These are phyloP conservation scores for Friedmanniomyces simplex DNA, from an alignment of 495 filamentous ascomycete species.

Conservation along the genomic window DNA sequence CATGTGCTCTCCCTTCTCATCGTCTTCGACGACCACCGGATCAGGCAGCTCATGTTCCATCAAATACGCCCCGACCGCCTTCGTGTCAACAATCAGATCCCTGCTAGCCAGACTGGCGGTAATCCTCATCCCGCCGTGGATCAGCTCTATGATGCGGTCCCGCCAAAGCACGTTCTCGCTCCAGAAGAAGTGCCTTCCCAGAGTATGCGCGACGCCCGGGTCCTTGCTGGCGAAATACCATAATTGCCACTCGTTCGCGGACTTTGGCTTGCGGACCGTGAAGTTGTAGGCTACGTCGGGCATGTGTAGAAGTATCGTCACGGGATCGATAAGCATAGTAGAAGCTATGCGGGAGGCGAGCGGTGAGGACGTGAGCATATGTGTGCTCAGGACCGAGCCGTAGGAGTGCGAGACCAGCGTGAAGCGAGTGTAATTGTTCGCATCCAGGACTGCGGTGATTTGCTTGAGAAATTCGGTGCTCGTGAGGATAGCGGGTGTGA, in stretches of 20 bases:
- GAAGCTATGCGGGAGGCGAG: slow-evolving; percentile 17
- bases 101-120: slow-evolving; percentile 46
- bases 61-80: slow-evolving; percentile 48
- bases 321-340: slow-evolving; percentile 25
- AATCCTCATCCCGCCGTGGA: slow-evolving; percentile 31
- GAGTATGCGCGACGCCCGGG: slow-evolving; percentile 20
- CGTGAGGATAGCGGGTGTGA: slow-evolving; percentile 20
- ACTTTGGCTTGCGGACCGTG: slow-evolving; percentile 17
- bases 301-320: slow-evolving; percentile 24
- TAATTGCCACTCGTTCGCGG: slow-evolving; percentile 25
- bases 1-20: slow-evolving; percentile 23
- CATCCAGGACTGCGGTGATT: slow-evolving; percentile 20
- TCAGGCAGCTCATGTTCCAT: slow-evolving; percentile 20
- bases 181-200: slow-evolving; percentile 27
- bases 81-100: slow-evolving; percentile 57
- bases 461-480: slow-evolving; percentile 15
- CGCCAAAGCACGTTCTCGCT: slow-evolving; percentile 26
- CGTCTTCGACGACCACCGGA: slow-evolving; percentile 18
- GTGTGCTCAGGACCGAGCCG: slow-evolving; percentile 23
- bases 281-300: slow-evolving; percentile 30
- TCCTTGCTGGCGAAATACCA: slow-evolving; percentile 27
- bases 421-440: slow-evolving; percentile 20
- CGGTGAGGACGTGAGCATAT: slow-evolving; percentile 16
- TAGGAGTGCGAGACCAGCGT: slow-evolving; percentile 26
- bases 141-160: slow-evolving; percentile 16